A percentile compares a stretch with the other conserved stretches of the same genome.
These are phyloP conservation scores for Entomortierella parvispora DNA, from an alignment of 192 early-diverging fungal genomes.

Conservation along the genomic window DNA sequence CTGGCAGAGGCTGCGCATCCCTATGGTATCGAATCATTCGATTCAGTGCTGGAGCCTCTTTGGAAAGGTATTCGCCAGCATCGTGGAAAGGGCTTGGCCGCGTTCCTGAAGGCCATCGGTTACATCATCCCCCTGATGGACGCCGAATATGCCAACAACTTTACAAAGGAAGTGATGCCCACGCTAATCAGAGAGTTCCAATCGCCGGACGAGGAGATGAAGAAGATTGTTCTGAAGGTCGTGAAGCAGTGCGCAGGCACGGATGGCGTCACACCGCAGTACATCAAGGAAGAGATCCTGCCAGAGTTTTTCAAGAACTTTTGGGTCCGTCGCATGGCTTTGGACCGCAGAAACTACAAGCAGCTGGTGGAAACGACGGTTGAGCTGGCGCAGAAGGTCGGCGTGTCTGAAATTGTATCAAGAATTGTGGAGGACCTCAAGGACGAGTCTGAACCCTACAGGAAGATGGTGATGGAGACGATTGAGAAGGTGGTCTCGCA, in stretches of 20 bases:
- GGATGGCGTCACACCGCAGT: slow-evolving; percentile 87
- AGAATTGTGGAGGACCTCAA: slow-evolving; percentile 93
- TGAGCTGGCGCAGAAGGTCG: slow-evolving; percentile 92
- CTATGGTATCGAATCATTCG: slow-evolving; percentile 99
- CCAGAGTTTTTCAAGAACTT: slow-evolving; percentile 97
- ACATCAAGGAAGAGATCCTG: slow-evolving; percentile 91
- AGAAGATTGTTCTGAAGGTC: slow-evolving; percentile 97
- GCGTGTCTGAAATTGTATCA: slow-evolving; percentile 89
- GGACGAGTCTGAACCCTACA: slow-evolving; percentile 93
- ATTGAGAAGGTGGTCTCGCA: slow-evolving; percentile 81
- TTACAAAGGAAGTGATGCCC: slow-evolving; percentile 94
- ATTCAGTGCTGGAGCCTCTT: slow-evolving; percentile 87
- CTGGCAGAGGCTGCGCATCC: slow-evolving; percentile 97
- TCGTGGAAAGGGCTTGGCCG: slow-evolving; percentile 94
- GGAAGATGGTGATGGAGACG: slow-evolving; percentile 99
- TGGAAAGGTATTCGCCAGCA: slow-evolving; percentile 95
- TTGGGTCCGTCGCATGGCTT: slow-evolving; percentile 97
- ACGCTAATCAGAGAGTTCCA: slow-evolving; percentile 96
- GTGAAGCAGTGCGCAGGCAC: slow-evolving; percentile 96
- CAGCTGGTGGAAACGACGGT: slow-evolving; percentile 97
- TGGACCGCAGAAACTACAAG: slow-evolving; percentile 92
- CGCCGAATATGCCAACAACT: slow-evolving; percentile 91
- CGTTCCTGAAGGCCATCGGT: slow-evolving; percentile 98
- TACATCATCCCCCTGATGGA: slow-evolving; percentile 99
- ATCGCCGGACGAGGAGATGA: slow-evolving; percentile 98